A percentile compares a stretch with the other conserved stretches of the same genome.
phyloP scores from a whole-genome alignment of 345 rosid genomes.

The Camelina sativa region DNA sequence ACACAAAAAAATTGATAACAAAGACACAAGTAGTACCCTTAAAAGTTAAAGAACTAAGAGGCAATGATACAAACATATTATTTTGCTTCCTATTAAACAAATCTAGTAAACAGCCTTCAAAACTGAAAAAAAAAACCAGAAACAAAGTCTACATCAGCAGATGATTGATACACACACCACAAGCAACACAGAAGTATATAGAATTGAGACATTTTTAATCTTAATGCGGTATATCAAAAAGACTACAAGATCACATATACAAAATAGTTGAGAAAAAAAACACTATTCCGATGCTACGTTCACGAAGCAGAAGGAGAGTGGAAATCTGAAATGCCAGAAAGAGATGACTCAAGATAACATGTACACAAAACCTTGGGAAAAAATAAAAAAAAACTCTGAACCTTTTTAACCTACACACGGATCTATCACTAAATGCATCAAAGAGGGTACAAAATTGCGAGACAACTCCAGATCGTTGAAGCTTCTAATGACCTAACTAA shows the following conservation, averaged over 20 bases:
- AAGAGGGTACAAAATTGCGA: neutral
- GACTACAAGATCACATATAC: neutral
- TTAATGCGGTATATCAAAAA: neutral
- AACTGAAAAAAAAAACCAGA: neutral
- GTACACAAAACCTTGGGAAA: neutral
- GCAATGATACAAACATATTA: neutral
- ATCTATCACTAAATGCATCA: constrained; percentile 17
- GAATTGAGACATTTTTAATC: neutral
- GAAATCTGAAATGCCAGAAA: too few species aligned
- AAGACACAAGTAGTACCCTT: neutral
- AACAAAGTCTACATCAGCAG: neutral
- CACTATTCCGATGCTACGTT: neutral
- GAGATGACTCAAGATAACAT: constrained; percentile 15
- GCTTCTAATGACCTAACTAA: constrained; percentile 29
- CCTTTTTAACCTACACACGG: neutral
- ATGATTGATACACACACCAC: constrained; percentile 3
- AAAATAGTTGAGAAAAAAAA: neutral
- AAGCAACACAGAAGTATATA: neutral
- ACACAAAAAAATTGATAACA: constrained; percentile 1
- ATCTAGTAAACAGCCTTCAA: constrained; percentile 6
- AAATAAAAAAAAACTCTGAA: neutral
- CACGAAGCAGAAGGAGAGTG: too few species aligned
- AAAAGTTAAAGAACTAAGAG: neutral
- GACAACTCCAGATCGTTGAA: constrained; percentile 19
- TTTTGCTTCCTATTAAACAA: neutral